phyloP scores from a whole-genome alignment of 2,329 filamentous ascomycete species.

The Penicillium sp. region DNA sequence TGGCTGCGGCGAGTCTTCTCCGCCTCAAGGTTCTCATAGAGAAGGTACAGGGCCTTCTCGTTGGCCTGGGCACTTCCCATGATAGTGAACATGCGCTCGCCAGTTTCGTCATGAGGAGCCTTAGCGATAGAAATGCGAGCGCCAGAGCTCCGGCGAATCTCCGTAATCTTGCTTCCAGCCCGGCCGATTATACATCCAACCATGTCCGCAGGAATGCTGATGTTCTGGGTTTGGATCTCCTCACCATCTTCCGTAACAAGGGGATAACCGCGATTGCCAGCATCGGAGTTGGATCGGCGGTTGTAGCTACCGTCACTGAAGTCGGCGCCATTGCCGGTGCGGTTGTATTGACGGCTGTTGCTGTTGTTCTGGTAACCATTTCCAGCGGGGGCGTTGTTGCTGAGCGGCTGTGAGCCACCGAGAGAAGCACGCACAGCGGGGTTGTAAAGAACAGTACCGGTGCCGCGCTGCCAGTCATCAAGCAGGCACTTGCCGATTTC shows the following conservation, averaged over 20 bases:
- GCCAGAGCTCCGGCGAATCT: constrained; percentile 95
- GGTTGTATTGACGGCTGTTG: constrained; percentile 71
- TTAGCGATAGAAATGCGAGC: constrained; percentile 98
- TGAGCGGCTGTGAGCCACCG: constrained; percentile 55
- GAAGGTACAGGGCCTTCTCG: constrained; percentile 89
- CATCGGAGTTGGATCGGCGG: constrained; percentile 81
- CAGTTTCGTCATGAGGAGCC: constrained; percentile 92
- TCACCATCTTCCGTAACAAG: constrained; percentile 95
- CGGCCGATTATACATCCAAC: constrained; percentile 98
- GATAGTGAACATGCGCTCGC: constrained; percentile 99
- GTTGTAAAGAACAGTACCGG: constrained; percentile 96
- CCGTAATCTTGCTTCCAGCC: constrained; percentile 93
- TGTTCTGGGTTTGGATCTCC: constrained; percentile 98
- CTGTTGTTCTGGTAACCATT: constrained; percentile 48
- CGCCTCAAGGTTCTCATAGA: constrained; percentile 98
- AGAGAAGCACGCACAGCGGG: constrained; percentile 84
- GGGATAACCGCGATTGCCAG: constrained; percentile 74
- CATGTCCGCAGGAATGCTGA: constrained; percentile 99
- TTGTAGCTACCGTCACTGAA: constrained; percentile 83
- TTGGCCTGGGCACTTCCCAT: constrained; percentile 93
- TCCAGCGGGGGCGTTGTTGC: constrained; percentile 51
- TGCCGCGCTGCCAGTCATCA: constrained; percentile 96
- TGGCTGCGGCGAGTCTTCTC: constrained; percentile 98
- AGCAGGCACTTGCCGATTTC: constrained; percentile 98
- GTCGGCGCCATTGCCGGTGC: constrained; percentile 94